Conservation (phyloP, 1,284 basidiomycete species). For the Omphalotus olearius region DNA sequence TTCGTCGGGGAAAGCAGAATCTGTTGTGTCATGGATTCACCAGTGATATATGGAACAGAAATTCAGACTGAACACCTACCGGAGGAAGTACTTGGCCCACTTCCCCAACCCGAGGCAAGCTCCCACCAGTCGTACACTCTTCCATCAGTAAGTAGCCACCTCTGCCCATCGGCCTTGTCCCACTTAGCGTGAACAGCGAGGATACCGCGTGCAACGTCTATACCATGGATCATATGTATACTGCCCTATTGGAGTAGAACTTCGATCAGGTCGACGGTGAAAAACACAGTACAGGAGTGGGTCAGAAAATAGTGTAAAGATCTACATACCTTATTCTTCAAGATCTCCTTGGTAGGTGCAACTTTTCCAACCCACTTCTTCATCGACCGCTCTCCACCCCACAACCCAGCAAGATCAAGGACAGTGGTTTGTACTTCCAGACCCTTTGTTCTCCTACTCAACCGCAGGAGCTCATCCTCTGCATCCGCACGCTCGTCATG, state of each 20-base stretch:
- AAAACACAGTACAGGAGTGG: slow-evolving; percentile 1
- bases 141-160: slow-evolving; percentile 55
- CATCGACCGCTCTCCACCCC: slow-evolving; percentile 48
- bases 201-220: slow-evolving; percentile 55
- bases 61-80: no score
- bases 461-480: slow-evolving; percentile 49
- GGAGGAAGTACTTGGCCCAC: slow-evolving; percentile 10
- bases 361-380: slow-evolving; percentile 50
- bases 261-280: neutral
- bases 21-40: neutral
- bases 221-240: slow-evolving; percentile 56
- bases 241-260: slow-evolving; percentile 36
- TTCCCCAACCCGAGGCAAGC: slow-evolving; percentile 50
- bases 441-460: slow-evolving; percentile 23
- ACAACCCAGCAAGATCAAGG: slow-evolving; percentile 59
- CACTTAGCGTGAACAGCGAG: slow-evolving; percentile 46
- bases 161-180: slow-evolving; percentile 39
- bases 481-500: slow-evolving; percentile 41
- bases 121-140: slow-evolving; percentile 71
- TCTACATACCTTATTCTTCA: slow-evolving; percentile 41
- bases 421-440: slow-evolving; percentile 43
- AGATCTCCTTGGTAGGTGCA: slow-evolving; percentile 49
- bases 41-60: neutral
- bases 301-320: no score
- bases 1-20: neutral